Conservation (phyloP, 768 basidiomycete species). For the Mycena rosella region DNA sequence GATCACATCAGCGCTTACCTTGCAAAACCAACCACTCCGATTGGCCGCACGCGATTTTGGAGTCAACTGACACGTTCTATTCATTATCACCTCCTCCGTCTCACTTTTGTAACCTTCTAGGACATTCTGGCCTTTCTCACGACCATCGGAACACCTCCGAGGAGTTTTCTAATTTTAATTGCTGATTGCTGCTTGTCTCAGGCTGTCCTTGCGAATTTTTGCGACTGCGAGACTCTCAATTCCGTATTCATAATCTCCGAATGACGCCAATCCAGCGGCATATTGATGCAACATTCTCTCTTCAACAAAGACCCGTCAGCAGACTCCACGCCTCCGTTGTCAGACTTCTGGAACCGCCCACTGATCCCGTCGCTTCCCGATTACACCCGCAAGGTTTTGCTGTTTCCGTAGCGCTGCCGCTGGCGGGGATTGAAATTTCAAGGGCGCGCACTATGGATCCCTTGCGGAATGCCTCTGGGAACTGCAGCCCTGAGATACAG, state of each 20-base stretch:
- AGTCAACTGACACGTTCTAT: constrained; percentile 15
- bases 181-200: too few relatives aligned
- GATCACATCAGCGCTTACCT: neutral
- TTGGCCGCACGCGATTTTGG: neutral
- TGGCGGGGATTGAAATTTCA: too few relatives aligned
- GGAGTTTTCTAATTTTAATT: too few relatives aligned
- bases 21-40: neutral
- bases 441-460: too few relatives aligned
- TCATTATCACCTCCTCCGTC: neutral
- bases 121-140: neutral
- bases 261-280: neutral
- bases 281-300: neutral
- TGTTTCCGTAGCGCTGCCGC: too few relatives aligned
- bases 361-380: too few relatives aligned
- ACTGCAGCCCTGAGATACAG: too few relatives aligned
- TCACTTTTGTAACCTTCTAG: constrained; percentile 4
- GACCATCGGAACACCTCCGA: neutral
- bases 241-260: too few relatives aligned
- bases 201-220: too few relatives aligned
- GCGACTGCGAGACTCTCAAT: too few relatives aligned
- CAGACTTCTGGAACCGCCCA: neutral
- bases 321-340: neutral
- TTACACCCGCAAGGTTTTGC: too few relatives aligned
- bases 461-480: too few relatives aligned
- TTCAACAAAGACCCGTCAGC: neutral